Evolutionary conservation across 331 rosid genomes (phyloP).

Genomic region (Phaseolus coccineus): DNA sequence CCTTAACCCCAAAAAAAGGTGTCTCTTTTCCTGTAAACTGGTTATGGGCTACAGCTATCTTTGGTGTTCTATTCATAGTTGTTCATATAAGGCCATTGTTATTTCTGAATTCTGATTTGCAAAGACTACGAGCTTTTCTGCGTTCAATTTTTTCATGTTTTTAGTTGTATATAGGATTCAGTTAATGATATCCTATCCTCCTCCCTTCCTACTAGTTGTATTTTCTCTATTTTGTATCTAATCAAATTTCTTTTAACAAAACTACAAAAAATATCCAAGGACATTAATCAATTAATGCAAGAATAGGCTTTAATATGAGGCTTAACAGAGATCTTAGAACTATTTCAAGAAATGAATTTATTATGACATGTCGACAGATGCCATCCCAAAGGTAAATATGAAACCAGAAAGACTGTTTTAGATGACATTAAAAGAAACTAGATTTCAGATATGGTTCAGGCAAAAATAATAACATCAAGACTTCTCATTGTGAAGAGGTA

Average conservation of each 20-base stretch:
- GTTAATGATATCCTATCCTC: not conserved
- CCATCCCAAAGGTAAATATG: not conserved
- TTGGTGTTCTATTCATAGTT: too few species aligned
- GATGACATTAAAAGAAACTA: constrained; percentile 10
- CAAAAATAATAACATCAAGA: constrained; percentile 17
- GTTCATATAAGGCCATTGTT: too few species aligned
- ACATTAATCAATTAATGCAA: constrained; percentile 1
- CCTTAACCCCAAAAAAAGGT: too few species aligned
- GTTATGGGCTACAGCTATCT: too few species aligned
- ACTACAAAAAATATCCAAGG: not conserved
- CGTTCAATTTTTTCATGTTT: not conserved
- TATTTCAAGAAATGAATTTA: constrained; percentile 22
- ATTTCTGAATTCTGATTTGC: too few species aligned
- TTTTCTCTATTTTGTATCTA: not conserved
- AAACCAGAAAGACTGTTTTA: constrained; percentile 4
- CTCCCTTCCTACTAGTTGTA: not conserved
- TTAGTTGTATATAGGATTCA: not conserved
- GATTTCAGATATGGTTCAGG: constrained; percentile 11
- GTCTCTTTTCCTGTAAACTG: too few species aligned
- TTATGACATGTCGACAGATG: not conserved
- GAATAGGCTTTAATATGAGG: too few species aligned
- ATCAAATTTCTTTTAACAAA: not conserved
- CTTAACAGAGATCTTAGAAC: not conserved
- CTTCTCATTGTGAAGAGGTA: not conserved
- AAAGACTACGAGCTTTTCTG: not conserved